A percentile compares a stretch with the other conserved stretches of the same genome.
These are phyloP conservation scores for Epipyxis sp. DNA, from an alignment of 108 stramenopile species.

Conservation along the genomic window DNA sequence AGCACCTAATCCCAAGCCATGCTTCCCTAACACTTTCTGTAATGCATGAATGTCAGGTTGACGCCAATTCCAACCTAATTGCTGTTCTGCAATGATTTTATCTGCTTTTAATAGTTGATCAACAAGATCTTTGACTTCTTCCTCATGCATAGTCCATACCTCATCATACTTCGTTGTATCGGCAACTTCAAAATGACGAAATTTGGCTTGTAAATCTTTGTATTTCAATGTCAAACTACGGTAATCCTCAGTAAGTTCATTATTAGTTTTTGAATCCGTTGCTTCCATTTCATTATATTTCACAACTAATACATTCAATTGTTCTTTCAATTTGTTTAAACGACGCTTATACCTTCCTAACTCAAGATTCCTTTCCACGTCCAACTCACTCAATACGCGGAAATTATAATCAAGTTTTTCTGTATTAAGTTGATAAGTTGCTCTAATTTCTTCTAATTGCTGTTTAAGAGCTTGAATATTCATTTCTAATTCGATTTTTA, in stretches of 20 bases:
- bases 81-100: slow-evolving; percentile 59
- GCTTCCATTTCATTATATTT: slow-evolving; percentile 57
- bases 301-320: slow-evolving; percentile 8
- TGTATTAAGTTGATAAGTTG: slow-evolving; percentile 70
- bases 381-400: slow-evolving; percentile 62
- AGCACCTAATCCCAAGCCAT: neutral
- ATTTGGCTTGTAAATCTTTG: slow-evolving; percentile 65
- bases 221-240: slow-evolving; percentile 63
- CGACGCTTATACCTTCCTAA: slow-evolving; percentile 59
- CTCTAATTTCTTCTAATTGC: slow-evolving; percentile 68
- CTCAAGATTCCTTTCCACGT: slow-evolving; percentile 62
- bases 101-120: slow-evolving; percentile 46
- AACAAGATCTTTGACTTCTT: slow-evolving; percentile 41
- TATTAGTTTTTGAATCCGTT: slow-evolving; percentile 51
- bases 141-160: slow-evolving; percentile 61
- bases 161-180: slow-evolving; percentile 57
- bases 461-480: slow-evolving; percentile 69
- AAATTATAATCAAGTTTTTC: slow-evolving; percentile 72
- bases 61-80: slow-evolving; percentile 62
- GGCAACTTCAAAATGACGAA: slow-evolving; percentile 62
- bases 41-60: slow-evolving; percentile 45
- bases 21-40: slow-evolving; percentile 6
- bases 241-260: slow-evolving; percentile 66
- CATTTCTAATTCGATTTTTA: slow-evolving; percentile 66
- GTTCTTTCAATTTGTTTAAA: slow-evolving; percentile 58